Evolutionary conservation across 73 alveolate genomes (phyloP).

Genomic region (Loxodes magnus): DNA sequence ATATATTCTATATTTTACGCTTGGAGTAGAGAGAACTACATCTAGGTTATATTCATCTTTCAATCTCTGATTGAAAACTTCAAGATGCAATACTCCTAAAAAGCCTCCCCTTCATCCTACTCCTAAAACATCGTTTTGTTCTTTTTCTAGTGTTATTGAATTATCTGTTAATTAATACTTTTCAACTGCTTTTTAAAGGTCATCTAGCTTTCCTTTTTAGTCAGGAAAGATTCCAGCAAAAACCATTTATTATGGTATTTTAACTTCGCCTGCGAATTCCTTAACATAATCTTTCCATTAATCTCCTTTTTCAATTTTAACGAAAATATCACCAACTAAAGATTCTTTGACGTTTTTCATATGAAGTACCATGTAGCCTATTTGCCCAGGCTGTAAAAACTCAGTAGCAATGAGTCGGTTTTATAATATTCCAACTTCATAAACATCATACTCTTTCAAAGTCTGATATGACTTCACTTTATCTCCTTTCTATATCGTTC

Average conservation of each 20-base stretch:
- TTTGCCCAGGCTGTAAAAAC: slow-evolving; percentile 63
- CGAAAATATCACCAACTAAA: slow-evolving; percentile 69
- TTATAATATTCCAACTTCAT: slow-evolving; percentile 64
- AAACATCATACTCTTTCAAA: slow-evolving; percentile 20
- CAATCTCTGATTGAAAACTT: slow-evolving; percentile 76
- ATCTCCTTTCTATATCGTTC: slow-evolving; percentile 30
- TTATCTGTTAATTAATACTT: slow-evolving; percentile 65
- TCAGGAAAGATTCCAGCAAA: slow-evolving; percentile 91
- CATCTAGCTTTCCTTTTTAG: slow-evolving; percentile 56
- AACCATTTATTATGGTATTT: slow-evolving; percentile 73
- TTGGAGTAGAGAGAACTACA: slow-evolving; percentile 66
- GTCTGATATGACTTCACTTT: slow-evolving; percentile 15
- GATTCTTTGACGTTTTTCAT: slow-evolving; percentile 79
- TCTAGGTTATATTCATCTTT: slow-evolving; percentile 63
- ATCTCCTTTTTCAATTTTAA: background rate
- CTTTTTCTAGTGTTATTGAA: slow-evolving; percentile 36
- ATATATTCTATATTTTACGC: no score
- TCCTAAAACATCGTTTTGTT: slow-evolving; percentile 60
- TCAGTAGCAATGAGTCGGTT: slow-evolving; percentile 51
- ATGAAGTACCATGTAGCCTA: slow-evolving; percentile 76
- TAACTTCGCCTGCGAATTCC: slow-evolving; percentile 83
- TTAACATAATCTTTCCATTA: slow-evolving; percentile 16
- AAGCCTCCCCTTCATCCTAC: slow-evolving; percentile 82
- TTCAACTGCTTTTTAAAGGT: slow-evolving; percentile 39
- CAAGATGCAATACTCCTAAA: slow-evolving; percentile 88